These are phyloP conservation scores for Suillus subaureus DNA, from an alignment of 768 basidiomycete genomes.

Conservation along the genomic window DNA sequence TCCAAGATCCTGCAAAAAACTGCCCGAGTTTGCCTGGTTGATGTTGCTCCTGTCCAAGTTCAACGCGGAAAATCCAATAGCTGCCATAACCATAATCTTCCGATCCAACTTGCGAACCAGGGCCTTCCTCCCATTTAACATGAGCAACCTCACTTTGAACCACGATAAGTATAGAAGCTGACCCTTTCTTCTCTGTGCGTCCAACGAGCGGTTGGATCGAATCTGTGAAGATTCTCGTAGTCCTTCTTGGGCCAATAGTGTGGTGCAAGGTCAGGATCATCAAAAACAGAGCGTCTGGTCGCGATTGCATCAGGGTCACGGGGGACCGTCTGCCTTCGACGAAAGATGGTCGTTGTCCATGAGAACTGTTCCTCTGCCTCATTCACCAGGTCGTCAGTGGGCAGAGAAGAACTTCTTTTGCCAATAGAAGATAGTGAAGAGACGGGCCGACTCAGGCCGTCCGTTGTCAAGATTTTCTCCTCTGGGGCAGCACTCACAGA, in stretches of 20 bases:
- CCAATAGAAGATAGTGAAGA: neutral
- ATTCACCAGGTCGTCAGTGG: slow-evolving; percentile 14
- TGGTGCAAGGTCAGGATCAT: slow-evolving; percentile 47
- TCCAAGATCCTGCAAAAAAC: slow-evolving; percentile 55
- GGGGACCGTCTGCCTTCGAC: neutral
- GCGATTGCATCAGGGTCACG: slow-evolving; percentile 40
- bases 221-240: slow-evolving; percentile 59
- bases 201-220: slow-evolving; percentile 61
- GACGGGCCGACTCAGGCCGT: neutral
- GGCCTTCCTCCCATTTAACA: slow-evolving; percentile 31
- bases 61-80: slow-evolving; percentile 57
- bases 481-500: neutral
- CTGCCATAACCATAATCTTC: slow-evolving; percentile 60
- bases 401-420: neutral
- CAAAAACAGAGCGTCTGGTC: slow-evolving; percentile 55
- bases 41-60: slow-evolving; percentile 58
- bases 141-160: neutral
- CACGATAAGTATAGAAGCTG: slow-evolving; percentile 9
- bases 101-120: slow-evolving; percentile 60
- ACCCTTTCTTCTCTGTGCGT: slow-evolving; percentile 57
- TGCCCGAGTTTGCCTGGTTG: slow-evolving; percentile 58
- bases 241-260: slow-evolving; percentile 48
- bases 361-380: slow-evolving; percentile 11
- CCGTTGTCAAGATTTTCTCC: neutral
- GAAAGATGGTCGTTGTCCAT: slow-evolving; percentile 12